Base-by-base conservation (phyloP, 768 basidiomycete genomes). In the Coprinopsis marcescibilis region DNA sequence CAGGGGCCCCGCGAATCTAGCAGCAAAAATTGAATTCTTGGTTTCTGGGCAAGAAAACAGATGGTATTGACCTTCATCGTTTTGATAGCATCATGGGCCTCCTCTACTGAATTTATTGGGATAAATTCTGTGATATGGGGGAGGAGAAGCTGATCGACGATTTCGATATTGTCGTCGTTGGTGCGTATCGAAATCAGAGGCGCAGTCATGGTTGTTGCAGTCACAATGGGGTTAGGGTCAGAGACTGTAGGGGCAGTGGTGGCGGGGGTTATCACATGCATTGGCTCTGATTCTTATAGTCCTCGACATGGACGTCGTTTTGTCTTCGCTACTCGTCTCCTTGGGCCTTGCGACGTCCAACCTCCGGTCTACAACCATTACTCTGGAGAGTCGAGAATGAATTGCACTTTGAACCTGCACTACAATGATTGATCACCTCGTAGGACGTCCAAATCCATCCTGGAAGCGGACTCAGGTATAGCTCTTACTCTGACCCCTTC, bases 71-170 rank as follows among this genome's bases (percentile, higher is more conserved):
- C 91, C 77, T 92, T 94, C 94, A 98, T 98, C 13, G 84, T 75
- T 67, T 90, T 94, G 66, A 97, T 97, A 14, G 93, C 94, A 58
- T 92, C 88, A 65, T 89, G 86, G 0, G 93, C 94, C 24, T 91
- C 80, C 43, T 92, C 80, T 50, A 89, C 70, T 12, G 80, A 75
- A n/a, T 77, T 67, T 43, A 97, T 80, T 19, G 71, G 57, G 24
- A 89, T 52, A 54, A 76, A 88, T 53, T 83, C 71, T 13, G 78
- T 77, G 1, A 73, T 76, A 59, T 88, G 86, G 0, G 92, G 93
- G 6, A 95, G 71, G 3, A 93, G 64, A 4, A 95, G 77, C 71
- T 96, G 93, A 68, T 97, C 85, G 45, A 96, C 76, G 53, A 97
- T 95, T 65, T 92, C 83, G 49, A 96, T 63, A 45, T 62, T 69